These are phyloP conservation scores for Lepiota venenata DNA, from an alignment of 768 basidiomycete species.

Conservation along the genomic window DNA sequence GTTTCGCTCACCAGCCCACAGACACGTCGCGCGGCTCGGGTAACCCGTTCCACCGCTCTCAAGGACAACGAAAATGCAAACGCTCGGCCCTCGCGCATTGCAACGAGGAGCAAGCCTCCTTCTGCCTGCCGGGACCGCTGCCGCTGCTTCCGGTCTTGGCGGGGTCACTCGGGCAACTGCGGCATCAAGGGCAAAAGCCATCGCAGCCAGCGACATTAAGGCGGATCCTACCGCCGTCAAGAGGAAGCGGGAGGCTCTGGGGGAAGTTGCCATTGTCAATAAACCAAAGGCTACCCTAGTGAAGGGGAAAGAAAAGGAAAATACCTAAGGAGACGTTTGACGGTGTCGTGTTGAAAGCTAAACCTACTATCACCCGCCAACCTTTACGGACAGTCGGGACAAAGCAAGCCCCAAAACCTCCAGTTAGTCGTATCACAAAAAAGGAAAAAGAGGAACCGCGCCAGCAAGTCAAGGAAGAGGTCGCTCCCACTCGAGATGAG, in stretches of 20 bases:
- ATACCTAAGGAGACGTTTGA: constrained; percentile 54
- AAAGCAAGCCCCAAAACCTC: constrained; percentile 33
- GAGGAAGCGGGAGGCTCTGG: constrained; percentile 78
- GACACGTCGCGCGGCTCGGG: constrained; percentile 71
- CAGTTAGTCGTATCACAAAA: constrained; percentile 18
- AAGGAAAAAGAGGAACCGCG: constrained; percentile 18
- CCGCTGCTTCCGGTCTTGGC: constrained; percentile 27
- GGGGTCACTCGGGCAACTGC: constrained; percentile 49
- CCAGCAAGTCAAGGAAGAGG: constrained; percentile 24
- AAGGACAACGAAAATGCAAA: constrained; percentile 78
- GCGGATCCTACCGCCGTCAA: constrained; percentile 54
- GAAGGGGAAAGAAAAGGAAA: constrained; percentile 61
- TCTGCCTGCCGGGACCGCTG: constrained; percentile 36
- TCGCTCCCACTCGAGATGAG: constrained; percentile 32
- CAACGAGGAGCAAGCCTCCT: constrained; percentile 59
- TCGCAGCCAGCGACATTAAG: constrained; percentile 22
- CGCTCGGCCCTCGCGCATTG: constrained; percentile 56
- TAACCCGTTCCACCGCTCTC: constrained; percentile 39
- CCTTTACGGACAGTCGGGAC: constrained; percentile 53
- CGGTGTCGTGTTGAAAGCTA: constrained; percentile 59
- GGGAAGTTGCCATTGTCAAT: constrained; percentile 62
- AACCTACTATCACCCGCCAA: constrained; percentile 41
- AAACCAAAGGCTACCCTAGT: constrained; percentile 38
- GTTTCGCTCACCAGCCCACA: constrained; percentile 24
- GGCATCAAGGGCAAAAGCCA: constrained; percentile 12